Evolutionary conservation across 2,329 filamentous ascomycete species (phyloP).

Genomic region (Talaromyces sp.): DNA sequence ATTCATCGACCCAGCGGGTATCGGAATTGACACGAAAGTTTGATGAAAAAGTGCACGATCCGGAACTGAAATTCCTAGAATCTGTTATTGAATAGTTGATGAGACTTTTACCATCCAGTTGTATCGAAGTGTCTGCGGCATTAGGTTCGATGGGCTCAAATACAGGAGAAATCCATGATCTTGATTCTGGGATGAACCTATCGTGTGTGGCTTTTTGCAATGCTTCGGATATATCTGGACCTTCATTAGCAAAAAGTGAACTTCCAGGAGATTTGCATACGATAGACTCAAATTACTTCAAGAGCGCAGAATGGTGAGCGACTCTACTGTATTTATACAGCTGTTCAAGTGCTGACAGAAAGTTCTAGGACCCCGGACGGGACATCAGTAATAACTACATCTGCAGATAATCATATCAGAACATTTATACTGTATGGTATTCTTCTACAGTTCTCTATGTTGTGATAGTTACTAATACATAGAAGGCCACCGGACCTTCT

Average conservation of each 20-base stretch:
- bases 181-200: not conserved
- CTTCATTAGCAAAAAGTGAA: not conserved
- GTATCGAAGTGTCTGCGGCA: not conserved
- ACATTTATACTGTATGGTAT: slow-evolving; percentile 49
- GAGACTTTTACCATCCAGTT: not conserved
- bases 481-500: slow-evolving; percentile 46
- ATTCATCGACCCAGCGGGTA: slow-evolving; percentile 40
- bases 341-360: slow-evolving; percentile 1
- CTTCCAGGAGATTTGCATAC: not conserved
- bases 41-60: slow-evolving; percentile 13
- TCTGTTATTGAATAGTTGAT: slow-evolving; percentile 13
- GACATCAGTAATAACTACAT: slow-evolving; percentile 52
- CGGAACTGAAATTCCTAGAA: slow-evolving; percentile 16
- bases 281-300: slow-evolving; percentile 37
- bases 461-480: not conserved
- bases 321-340: not conserved
- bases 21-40: slow-evolving; percentile 21
- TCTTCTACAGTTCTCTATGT: not conserved
- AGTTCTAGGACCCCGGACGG: slow-evolving; percentile 49
- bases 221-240: not conserved
- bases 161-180: not conserved
- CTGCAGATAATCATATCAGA: slow-evolving; percentile 47
- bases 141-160: not conserved
- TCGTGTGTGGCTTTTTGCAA: slow-evolving; percentile 10
- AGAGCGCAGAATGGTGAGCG: slow-evolving; percentile 42